Evolutionary conservation across 1,284 basidiomycete species (phyloP).

Genomic region (Takashimella koratensis): DNA sequence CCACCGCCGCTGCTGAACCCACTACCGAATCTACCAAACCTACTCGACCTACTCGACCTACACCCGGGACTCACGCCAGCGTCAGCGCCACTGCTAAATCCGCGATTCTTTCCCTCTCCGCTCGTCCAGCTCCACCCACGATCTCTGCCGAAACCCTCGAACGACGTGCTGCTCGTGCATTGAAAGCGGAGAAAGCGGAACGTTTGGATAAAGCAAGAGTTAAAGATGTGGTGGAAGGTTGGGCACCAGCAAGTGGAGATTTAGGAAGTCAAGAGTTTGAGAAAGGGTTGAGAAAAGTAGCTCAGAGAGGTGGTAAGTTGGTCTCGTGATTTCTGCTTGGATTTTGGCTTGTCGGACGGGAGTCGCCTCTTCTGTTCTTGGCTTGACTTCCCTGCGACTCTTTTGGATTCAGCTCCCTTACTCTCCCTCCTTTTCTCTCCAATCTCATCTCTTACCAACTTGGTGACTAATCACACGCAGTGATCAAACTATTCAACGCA

Average conservation of each 20-base stretch:
- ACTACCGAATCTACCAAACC: conserved; percentile 8
- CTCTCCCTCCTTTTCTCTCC: conserved; percentile 22
- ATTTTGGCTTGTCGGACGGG: not conserved
- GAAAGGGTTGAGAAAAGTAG: conserved; percentile 47
- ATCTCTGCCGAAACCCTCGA: conserved; percentile 31
- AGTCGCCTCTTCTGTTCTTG: not conserved
- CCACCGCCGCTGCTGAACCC: conserved; percentile 5
- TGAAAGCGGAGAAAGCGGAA: conserved; percentile 43
- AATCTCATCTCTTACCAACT: conserved; percentile 29
- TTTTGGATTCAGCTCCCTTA: not conserved
- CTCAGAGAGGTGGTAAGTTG: conserved; percentile 50
- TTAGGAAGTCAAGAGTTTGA: conserved; percentile 48
- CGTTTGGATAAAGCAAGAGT: conserved; percentile 44
- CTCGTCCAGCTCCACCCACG: conserved; percentile 34
- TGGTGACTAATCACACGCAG: too few relatives aligned
- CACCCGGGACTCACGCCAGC: conserved; percentile 3
- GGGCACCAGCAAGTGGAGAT: conserved; percentile 30
- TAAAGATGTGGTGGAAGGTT: conserved; percentile 45
- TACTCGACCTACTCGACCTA: conserved; percentile 6
- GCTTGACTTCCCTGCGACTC: not conserved
- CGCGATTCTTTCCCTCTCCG: conserved; percentile 41
- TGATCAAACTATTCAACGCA: conserved; percentile 52
- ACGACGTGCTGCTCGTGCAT: conserved; percentile 24
- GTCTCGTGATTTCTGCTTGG: too few relatives aligned
- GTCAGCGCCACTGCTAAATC: conserved; percentile 5